phyloP scores from a whole-genome alignment of 345 rosid genomes.

The Brassica incana region DNA sequence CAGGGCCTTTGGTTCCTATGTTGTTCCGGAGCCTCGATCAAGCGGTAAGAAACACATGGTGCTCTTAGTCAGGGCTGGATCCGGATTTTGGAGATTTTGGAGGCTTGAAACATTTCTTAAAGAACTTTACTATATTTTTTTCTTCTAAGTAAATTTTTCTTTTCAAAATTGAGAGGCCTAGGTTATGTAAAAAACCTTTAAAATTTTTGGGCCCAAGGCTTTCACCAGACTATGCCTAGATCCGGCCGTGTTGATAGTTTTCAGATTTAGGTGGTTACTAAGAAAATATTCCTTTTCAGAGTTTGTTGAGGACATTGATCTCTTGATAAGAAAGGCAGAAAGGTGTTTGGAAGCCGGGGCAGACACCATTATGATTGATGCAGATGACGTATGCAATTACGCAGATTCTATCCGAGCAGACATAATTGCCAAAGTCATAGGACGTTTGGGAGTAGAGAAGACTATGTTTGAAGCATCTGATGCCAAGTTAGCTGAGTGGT shows the following conservation, averaged over 20 bases:
- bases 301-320: slow-evolving; percentile 77
- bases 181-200: too few relatives aligned
- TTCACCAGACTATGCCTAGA: too few relatives aligned
- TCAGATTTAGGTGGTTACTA: neutral
- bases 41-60: slow-evolving; percentile 48
- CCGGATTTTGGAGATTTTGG: too few relatives aligned
- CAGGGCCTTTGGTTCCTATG: slow-evolving; percentile 83
- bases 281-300: slow-evolving; percentile 39
- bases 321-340: slow-evolving; percentile 85
- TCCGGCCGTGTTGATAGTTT: neutral
- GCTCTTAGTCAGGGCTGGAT: too few relatives aligned
- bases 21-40: slow-evolving; percentile 65
- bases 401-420: slow-evolving; percentile 70
- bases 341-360: slow-evolving; percentile 97
- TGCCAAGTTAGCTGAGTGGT: slow-evolving; percentile 77
- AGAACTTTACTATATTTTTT: too few relatives aligned
- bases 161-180: too few relatives aligned
- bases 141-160: too few relatives aligned
- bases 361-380: slow-evolving; percentile 90
- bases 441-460: slow-evolving; percentile 84
- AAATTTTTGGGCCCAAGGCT: too few relatives aligned
- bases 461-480: slow-evolving; percentile 93
- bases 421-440: slow-evolving; percentile 73
- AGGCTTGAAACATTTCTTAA: too few relatives aligned
- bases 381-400: slow-evolving; percentile 79